Evolutionary conservation across 208 protist species (phyloP), one percentile per base, ranked within the genome.

Genomic region (Trypanosoma rangeli): DNA sequence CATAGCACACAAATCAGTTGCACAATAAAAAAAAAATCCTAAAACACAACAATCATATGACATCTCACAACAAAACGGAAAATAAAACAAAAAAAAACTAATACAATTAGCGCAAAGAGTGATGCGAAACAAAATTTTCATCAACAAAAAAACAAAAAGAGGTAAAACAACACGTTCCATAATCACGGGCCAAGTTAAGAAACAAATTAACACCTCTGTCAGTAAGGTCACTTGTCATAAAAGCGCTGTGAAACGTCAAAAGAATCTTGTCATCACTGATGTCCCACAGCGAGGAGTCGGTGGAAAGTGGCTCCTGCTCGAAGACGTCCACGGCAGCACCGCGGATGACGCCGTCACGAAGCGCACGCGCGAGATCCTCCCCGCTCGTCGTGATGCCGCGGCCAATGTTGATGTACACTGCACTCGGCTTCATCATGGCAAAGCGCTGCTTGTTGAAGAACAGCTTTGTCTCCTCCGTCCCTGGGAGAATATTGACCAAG

Each of bases 361-460:
- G 75, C 13, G 89, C 92, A 28, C 80, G 69, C n/a, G 72, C 50
- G 26, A 96, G 59, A 65, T 91, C 87, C 5, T 63, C 73, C 60
- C 95, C 92, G 53, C 74, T 73, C 68, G 90, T 83, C 44, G 85
- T 89, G 54, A 66, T 49, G 53, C 92, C 92, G 8, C 92, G 82
- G 49, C 92, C 89, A 68, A 94, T 94, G 72, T 90, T 94, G 81
- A 96, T 92, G 81, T 92, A 94, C 37, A 92, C 71, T 22, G 85
- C 84, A 24, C 49, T 82, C 70, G 75, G 82, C 84, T 90, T 89
- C 92, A 96, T 96, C 53, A 81, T 75, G 44, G 64, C 60, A 69
- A 96, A 94, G 62, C 82, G 53, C 46, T 75, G 74, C 71, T 74
- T 82, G 80, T 92, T 84, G 77, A 96, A 94, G 79, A 96, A 89